Evolutionary conservation across 768 basidiomycete species (phyloP).

Genomic region (Lactarius vividus): DNA sequence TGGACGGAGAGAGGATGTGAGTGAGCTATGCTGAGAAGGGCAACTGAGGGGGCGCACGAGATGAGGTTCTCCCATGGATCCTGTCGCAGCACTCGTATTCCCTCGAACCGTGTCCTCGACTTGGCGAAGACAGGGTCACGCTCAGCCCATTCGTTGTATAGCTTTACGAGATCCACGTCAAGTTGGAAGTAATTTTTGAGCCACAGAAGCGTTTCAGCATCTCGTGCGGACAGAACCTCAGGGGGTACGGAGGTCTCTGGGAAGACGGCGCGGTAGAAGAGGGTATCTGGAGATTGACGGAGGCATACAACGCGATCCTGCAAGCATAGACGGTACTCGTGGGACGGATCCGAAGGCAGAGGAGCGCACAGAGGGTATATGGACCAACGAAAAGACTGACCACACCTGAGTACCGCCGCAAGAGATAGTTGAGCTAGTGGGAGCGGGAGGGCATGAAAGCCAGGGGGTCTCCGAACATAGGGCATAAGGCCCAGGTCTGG

Average conservation of each 20-base stretch:
- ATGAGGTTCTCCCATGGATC: constrained; percentile 96
- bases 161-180: constrained; percentile 59
- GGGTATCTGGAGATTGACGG: constrained; percentile 59
- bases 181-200: constrained; percentile 89
- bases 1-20: constrained; percentile 32
- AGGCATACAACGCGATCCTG: constrained; percentile 82
- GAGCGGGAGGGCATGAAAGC: constrained; percentile 60
- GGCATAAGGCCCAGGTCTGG: too few relatives aligned
- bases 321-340: constrained; percentile 79
- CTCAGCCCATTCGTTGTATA: constrained; percentile 75
- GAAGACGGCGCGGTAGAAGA: constrained; percentile 72
- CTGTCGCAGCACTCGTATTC: constrained; percentile 85
- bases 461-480: constrained; percentile 27
- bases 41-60: constrained; percentile 57
- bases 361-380: constrained; percentile 41
- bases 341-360: constrained; percentile 29
- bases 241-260: constrained; percentile 43
- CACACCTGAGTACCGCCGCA: constrained; percentile 72
- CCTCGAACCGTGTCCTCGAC: constrained; percentile 62
- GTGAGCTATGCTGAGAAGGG: not conserved
- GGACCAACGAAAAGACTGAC: constrained; percentile 86
- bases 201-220: constrained; percentile 71
- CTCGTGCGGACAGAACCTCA: constrained; percentile 38
- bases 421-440: constrained; percentile 72
- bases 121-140: constrained; percentile 73